These are phyloP conservation scores for Podaxis carcinomalis DNA, from an alignment of 768 basidiomycete genomes.

Conservation along the genomic window DNA sequence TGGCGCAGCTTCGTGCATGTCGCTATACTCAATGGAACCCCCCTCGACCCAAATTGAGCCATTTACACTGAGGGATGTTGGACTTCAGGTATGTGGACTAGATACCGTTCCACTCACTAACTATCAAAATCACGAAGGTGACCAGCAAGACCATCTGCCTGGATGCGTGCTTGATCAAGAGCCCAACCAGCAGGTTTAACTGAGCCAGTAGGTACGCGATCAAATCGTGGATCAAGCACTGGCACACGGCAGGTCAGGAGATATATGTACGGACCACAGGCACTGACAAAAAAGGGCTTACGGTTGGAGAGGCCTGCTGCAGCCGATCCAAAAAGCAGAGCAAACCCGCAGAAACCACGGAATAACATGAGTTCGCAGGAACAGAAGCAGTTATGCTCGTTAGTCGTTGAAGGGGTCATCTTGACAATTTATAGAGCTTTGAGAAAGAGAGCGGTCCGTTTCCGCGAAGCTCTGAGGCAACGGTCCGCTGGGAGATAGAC, in stretches of 20 bases:
- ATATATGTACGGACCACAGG: too few relatives aligned
- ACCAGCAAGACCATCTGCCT: constrained; percentile 36
- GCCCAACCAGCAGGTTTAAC: constrained; percentile 38
- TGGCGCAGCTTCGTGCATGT: constrained; percentile 39
- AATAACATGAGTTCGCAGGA: background rate
- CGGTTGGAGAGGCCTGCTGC: constrained; percentile 1
- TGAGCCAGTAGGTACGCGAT: constrained; percentile 29
- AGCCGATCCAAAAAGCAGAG: background rate
- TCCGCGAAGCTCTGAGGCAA: background rate
- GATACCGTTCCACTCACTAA: constrained; percentile 24
- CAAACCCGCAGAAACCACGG: background rate
- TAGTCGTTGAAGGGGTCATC: background rate
- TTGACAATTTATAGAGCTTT: background rate
- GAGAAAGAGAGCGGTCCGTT: constrained; percentile 1
- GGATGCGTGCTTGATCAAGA: constrained; percentile 34
- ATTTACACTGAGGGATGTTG: constrained; percentile 25
- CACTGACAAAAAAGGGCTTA: background rate
- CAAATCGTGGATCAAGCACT: constrained; percentile 29
- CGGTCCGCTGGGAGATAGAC: background rate
- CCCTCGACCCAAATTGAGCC: constrained; percentile 40
- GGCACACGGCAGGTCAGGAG: background rate
- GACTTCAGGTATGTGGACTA: background rate
- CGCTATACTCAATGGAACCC: constrained; percentile 38
- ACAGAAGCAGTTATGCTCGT: background rate
- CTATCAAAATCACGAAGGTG: constrained; percentile 36